Conservation (phyloP, 1,284 basidiomycete species). For the Trichosporon coremiiforme region DNA sequence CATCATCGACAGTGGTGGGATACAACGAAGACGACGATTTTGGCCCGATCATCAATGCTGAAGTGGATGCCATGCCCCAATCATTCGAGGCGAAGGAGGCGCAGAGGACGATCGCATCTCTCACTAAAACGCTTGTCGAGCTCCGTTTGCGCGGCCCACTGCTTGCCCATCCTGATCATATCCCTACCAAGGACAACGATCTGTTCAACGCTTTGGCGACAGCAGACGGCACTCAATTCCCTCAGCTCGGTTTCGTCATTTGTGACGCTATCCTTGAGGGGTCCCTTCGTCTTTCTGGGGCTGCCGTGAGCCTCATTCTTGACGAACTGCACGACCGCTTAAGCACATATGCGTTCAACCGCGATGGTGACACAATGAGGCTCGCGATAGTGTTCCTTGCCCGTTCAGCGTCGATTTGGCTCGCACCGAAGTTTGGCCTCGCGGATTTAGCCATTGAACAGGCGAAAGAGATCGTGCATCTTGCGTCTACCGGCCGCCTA, state of each 20-base stretch:
- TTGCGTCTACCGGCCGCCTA: slow-evolving; percentile 59
- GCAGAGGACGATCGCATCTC: slow-evolving; percentile 34
- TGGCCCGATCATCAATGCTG: slow-evolving; percentile 62
- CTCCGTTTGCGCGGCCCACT: slow-evolving; percentile 61
- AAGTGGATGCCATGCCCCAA: slow-evolving; percentile 45
- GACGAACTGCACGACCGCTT: slow-evolving; percentile 63
- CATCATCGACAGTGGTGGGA: not conserved
- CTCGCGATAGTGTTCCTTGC: slow-evolving; percentile 67
- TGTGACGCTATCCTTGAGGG: slow-evolving; percentile 63
- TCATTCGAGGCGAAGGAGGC: slow-evolving; percentile 45
- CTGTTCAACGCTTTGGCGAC: slow-evolving; percentile 65
- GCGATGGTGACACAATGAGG: slow-evolving; percentile 63
- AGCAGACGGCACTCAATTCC: slow-evolving; percentile 62
- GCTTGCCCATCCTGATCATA: slow-evolving; percentile 60
- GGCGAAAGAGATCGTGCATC: slow-evolving; percentile 62
- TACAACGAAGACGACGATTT: slow-evolving; percentile 67
- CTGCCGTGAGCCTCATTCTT: slow-evolving; percentile 63
- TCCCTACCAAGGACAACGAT: slow-evolving; percentile 66
- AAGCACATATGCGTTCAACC: slow-evolving; percentile 63
- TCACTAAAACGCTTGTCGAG: slow-evolving; percentile 42
- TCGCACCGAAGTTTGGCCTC: slow-evolving; percentile 58
- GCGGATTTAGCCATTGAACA: slow-evolving; percentile 61
- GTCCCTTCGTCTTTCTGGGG: slow-evolving; percentile 62
- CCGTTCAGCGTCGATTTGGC: slow-evolving; percentile 69
- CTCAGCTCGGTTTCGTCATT: slow-evolving; percentile 64